phyloP scores from a whole-genome alignment of 352 stramenopile genomes.

The Pythium coloratum region DNA sequence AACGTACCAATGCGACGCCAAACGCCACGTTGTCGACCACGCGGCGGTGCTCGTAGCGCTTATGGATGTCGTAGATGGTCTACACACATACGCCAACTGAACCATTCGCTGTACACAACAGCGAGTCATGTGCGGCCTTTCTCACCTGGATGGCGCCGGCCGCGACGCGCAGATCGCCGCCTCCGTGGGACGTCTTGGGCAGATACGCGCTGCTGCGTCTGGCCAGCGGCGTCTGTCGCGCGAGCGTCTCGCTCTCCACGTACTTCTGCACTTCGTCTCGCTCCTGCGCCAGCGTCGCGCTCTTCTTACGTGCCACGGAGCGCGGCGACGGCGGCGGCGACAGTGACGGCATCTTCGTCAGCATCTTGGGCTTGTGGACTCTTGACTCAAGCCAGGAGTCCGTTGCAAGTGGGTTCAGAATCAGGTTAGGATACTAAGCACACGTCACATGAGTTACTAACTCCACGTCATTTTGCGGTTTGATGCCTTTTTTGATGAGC shows the following conservation, averaged over 20 bases:
- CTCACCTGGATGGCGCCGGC: conserved; percentile 55
- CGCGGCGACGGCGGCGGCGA: conserved; percentile 3
- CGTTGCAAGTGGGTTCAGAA: conserved; percentile 11
- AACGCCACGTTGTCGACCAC: conserved; percentile 60
- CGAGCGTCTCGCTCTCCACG: conserved; percentile 43
- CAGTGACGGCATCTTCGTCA: not conserved
- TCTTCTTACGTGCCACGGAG: conserved; percentile 31
- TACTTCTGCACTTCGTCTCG: conserved; percentile 32
- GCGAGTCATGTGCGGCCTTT: not conserved
- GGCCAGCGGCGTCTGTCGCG: conserved; percentile 10
- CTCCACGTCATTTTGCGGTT: conserved; percentile 6
- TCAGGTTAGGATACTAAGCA: conserved; percentile 8
- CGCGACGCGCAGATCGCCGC: conserved; percentile 43
- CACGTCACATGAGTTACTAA: conserved; percentile 19
- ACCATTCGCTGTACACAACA: not conserved
- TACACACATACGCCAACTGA: conserved; percentile 13
- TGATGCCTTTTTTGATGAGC: conserved; percentile 8
- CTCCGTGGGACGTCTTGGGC: conserved; percentile 22
- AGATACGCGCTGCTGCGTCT: conserved; percentile 47
- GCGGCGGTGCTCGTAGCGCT: conserved; percentile 63
- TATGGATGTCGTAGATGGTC: conserved; percentile 65
- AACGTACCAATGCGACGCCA: conserved; percentile 48
- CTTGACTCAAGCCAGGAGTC: not conserved
- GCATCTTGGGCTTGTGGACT: too few species aligned
- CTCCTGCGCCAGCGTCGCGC: conserved; percentile 46